These are phyloP conservation scores for Dothiorella sarmentorum DNA, from an alignment of 2,329 filamentous ascomycete species.

Conservation along the genomic window DNA sequence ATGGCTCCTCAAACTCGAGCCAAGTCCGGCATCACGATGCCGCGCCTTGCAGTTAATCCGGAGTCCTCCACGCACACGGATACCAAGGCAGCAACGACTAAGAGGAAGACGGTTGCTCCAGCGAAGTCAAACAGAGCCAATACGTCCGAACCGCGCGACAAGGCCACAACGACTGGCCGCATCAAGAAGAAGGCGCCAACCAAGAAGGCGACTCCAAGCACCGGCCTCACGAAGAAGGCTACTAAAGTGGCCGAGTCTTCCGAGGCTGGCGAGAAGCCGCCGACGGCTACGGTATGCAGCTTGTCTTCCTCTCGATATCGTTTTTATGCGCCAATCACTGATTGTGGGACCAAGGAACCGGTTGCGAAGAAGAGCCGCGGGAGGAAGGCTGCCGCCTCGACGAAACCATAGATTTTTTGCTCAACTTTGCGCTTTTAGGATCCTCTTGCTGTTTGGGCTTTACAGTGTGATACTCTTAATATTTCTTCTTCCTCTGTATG, in stretches of 20 bases:
- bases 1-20: conserved; percentile 39
- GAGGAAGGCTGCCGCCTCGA: conserved; percentile 23
- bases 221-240: too few species aligned
- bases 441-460: too few species aligned
- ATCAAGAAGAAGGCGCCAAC: conserved; percentile 16
- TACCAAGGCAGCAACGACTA: conserved; percentile 32
- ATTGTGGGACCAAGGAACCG: too few species aligned
- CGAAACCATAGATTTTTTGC: background rate
- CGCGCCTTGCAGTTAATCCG: conserved; percentile 50
- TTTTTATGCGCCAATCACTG: too few species aligned
- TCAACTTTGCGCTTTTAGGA: too few species aligned
- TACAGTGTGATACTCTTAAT: too few species aligned
- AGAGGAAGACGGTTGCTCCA: conserved; percentile 37
- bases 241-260: too few species aligned
- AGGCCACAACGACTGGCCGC: conserved; percentile 23
- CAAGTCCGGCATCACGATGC: conserved; percentile 52
- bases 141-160: conserved; percentile 33
- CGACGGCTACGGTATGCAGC: too few species aligned
- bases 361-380: conserved; percentile 19
- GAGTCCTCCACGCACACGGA: conserved; percentile 33
- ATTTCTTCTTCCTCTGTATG: too few species aligned
- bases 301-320: too few species aligned
- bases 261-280: too few species aligned
- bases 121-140: conserved; percentile 34
- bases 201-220: background rate